phyloP scores from a whole-genome alignment of 257 asterid genomes.

The Ajuga chamaepitys region DNA sequence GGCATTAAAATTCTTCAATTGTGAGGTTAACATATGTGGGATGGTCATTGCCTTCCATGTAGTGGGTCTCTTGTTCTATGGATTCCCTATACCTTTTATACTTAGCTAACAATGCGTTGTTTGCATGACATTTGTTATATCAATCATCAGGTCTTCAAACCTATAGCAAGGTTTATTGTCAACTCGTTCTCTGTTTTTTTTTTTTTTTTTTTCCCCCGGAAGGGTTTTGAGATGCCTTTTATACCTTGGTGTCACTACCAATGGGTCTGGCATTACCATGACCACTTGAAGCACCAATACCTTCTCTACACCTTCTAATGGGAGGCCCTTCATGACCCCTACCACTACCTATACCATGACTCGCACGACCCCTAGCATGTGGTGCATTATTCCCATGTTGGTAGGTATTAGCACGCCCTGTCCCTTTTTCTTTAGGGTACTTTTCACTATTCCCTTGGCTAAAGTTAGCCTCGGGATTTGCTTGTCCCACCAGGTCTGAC shows the following conservation, averaged over 20 bases:
- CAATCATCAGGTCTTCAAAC: background rate
- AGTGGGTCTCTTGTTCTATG: background rate
- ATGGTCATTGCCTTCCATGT: background rate
- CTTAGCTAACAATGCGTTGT: background rate
- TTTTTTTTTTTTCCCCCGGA: no score
- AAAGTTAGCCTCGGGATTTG: background rate
- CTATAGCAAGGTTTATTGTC: background rate
- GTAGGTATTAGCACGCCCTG: background rate
- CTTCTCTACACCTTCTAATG: background rate
- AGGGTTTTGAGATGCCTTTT: background rate
- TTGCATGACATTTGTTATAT: background rate
- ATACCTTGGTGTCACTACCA: background rate
- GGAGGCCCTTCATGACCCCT: background rate
- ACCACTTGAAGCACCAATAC: background rate
- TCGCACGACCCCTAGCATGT: background rate
- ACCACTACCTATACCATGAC: background rate
- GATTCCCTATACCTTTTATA: background rate
- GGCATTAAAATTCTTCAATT: background rate
- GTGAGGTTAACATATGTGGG: background rate
- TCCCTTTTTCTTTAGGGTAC: background rate
- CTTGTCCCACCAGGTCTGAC: background rate
- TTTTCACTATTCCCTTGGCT: background rate
- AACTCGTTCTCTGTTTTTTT: background rate
- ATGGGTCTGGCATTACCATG: background rate
- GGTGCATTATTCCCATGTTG: background rate